Evolutionary conservation across 768 basidiomycete genomes (phyloP).

Genomic region (Rhizopogon vesiculosus): DNA sequence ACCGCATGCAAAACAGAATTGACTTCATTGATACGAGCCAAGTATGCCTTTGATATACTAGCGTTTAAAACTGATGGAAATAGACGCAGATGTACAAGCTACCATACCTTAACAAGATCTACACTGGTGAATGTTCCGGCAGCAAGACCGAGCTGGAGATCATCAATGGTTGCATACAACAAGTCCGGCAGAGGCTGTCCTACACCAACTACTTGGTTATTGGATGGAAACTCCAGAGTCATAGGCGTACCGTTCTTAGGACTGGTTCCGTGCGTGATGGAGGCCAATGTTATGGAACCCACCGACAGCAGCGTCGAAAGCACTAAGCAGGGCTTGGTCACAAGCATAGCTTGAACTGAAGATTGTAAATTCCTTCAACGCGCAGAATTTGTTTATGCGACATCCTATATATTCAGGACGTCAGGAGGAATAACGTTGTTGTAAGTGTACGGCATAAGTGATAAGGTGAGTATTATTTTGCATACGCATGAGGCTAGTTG

Average conservation of each 20-base stretch:
- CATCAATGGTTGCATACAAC: background rate
- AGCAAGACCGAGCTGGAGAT: background rate
- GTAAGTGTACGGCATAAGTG: background rate
- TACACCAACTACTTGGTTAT: background rate
- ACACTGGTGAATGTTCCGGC: background rate
- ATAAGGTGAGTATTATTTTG: slow-evolving; percentile 2
- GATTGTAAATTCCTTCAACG: background rate
- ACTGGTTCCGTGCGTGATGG: background rate
- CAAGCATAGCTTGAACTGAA: background rate
- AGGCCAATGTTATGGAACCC: background rate
- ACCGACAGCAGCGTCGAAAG: background rate
- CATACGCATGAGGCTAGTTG: background rate
- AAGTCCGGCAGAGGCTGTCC: background rate
- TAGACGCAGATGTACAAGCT: background rate
- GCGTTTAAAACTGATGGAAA: background rate
- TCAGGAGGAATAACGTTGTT: background rate
- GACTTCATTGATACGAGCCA: background rate
- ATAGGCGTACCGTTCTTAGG: background rate
- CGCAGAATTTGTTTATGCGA: too few species aligned
- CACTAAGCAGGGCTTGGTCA: background rate
- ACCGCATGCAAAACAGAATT: background rate
- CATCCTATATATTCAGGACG: background rate
- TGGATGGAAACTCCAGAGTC: background rate
- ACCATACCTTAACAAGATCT: background rate
- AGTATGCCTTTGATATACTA: background rate